These are phyloP conservation scores for Claviceps sp. DNA, from an alignment of 2,329 filamentous ascomycete genomes.

Conservation along the genomic window DNA sequence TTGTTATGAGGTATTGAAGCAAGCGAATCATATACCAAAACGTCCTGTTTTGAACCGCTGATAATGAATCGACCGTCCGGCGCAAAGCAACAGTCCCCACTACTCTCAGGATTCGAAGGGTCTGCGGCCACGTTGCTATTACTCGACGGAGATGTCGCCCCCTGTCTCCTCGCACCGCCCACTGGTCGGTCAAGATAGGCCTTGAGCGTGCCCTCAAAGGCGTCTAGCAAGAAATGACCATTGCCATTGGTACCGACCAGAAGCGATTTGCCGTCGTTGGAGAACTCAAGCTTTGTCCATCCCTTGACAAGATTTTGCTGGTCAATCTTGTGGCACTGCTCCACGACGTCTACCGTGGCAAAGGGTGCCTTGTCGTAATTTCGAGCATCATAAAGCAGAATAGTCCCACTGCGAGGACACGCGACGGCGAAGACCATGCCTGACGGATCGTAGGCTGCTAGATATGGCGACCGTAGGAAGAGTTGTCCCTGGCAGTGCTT, in stretches of 20 bases:
- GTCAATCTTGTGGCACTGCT: slow-evolving; percentile 34
- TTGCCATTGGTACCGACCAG: slow-evolving; percentile 71
- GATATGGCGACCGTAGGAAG: slow-evolving; percentile 65
- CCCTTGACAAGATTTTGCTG: slow-evolving; percentile 48
- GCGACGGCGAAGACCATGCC: slow-evolving; percentile 85
- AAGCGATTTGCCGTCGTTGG: slow-evolving; percentile 83
- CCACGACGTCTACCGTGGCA: slow-evolving; percentile 66
- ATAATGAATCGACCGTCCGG: slow-evolving; percentile 83
- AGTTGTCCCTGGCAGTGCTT: slow-evolving; percentile 70
- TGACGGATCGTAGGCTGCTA: slow-evolving; percentile 84
- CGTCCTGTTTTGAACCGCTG: slow-evolving; percentile 60
- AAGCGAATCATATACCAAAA: slow-evolving; percentile 78
- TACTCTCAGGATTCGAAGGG: slow-evolving; percentile 34
- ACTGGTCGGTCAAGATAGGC: slow-evolving; percentile 53
- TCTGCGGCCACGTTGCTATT: slow-evolving; percentile 20
- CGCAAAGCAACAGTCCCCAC: slow-evolving; percentile 75
- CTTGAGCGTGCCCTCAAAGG: slow-evolving; percentile 70
- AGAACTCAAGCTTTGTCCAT: slow-evolving; percentile 91
- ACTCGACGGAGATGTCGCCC: slow-evolving; percentile 27
- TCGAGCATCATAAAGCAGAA: slow-evolving; percentile 84
- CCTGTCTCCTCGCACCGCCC: slow-evolving; percentile 39
- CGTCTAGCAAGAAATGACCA: slow-evolving; percentile 87
- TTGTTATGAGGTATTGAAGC: slow-evolving; percentile 40
- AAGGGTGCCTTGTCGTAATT: slow-evolving; percentile 92
- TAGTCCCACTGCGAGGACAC: slow-evolving; percentile 61